Evolutionary conservation across 805 yeast genomes (phyloP), one percentile per base, ranked within the genome.

Genomic region (Candida stauntonica): DNA sequence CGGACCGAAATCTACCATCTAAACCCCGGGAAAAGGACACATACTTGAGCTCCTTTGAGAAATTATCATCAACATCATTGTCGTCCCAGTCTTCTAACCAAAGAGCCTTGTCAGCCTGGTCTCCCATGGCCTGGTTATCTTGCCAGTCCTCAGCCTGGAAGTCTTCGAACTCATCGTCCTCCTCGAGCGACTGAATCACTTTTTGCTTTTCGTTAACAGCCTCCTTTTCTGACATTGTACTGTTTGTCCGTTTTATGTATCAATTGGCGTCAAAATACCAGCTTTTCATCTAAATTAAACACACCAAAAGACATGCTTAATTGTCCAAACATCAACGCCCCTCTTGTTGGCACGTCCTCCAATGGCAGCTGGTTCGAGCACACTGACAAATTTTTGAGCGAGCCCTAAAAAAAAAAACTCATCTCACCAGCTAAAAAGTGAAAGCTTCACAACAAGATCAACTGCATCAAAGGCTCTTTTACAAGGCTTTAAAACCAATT

Each of bases 51-150:
- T 75, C 79, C 46, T 72, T 73, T 30, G 93, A 78, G 64, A 91
- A 93, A 48, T 86, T 87, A 55, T 89, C 97, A 44, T 86, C 93
- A 42, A 81, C 85, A 54, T 89, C 96, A 46, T 88, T 95, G 59
- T 91, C 94, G 50, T 85, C 97, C 99, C 99, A 91, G 60, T 87
- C 91, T 62, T 89, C 96, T 51, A 89, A 96, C 97, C 98, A 89
- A 36, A 89, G 74, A 45, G 77, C 72, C 51, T 75, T 63, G 61
- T 74, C 73, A 48, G 75, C 68, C 50, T 69, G 66, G 26, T 72
- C 57, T 44, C 72, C 70, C 47, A 77, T 59, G 40, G 81, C 61
- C 52, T 80, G 70, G 41, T 70, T 61, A 26, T 69, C 72, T n/a
- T 74, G 63, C 96, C 96, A 88, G 51, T 82, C 79, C 57, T 88